A percentile compares a stretch with the other conserved stretches of the same genome.
These are phyloP conservation scores for Talaromyces islandicus DNA, from an alignment of 2,329 filamentous ascomycete genomes.

Conservation along the genomic window DNA sequence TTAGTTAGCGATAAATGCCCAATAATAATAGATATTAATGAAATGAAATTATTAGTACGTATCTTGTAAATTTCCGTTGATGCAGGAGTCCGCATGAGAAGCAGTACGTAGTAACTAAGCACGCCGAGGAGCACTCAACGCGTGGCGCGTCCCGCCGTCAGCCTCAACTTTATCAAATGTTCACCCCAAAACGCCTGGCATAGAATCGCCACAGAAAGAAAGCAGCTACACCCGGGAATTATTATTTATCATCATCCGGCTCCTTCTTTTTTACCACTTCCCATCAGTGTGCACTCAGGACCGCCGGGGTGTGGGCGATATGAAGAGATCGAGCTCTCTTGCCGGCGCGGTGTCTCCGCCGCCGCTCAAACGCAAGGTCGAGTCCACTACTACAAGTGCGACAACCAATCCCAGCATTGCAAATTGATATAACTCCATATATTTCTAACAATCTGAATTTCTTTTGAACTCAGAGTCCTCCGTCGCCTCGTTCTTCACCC, in stretches of 20 bases:
- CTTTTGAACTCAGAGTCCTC: slow-evolving; percentile 41
- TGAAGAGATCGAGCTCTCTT: slow-evolving; percentile 29
- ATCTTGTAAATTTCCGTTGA: too few relatives aligned
- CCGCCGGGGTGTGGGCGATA: slow-evolving; percentile 6
- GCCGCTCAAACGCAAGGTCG: slow-evolving; percentile 49
- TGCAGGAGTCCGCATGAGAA: too few relatives aligned
- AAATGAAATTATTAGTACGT: too few relatives aligned
- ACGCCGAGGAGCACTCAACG: slow-evolving; percentile 25
- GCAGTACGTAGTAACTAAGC: too few relatives aligned
- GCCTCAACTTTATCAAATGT: neutral
- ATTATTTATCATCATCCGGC: neutral
- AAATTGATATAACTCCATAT: neutral
- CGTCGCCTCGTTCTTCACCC: slow-evolving; percentile 82
- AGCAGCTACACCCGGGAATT: neutral
- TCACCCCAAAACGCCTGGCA: neutral
- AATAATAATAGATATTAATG: too few relatives aligned
- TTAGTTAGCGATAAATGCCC: too few relatives aligned
- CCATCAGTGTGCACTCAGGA: neutral
- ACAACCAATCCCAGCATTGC: neutral
- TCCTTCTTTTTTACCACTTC: neutral
- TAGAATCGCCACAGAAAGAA: neutral
- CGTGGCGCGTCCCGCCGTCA: slow-evolving; percentile 8
- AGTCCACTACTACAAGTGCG: slow-evolving; percentile 50
- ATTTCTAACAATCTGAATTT: neutral
- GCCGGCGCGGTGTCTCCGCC: slow-evolving; percentile 50